Percentiles rank a stretch among this genome's conserved stretches.
Evolutionary conservation across 2,329 filamentous ascomycete species (phyloP).

Genomic region (Dichotomopilus funicola): DNA sequence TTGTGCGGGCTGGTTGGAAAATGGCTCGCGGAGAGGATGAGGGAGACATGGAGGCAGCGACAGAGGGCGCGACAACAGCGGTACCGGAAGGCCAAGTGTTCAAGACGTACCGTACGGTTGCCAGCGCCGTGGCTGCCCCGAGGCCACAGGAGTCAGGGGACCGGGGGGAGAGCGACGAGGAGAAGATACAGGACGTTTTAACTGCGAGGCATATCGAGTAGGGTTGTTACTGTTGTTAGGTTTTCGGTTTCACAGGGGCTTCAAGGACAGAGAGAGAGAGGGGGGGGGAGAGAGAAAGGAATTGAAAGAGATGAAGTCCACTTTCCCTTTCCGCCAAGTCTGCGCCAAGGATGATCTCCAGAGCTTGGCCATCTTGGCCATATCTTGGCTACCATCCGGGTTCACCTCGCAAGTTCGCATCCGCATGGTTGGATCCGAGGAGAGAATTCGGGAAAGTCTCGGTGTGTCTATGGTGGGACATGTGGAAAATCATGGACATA

Average conservation of each 20-base stretch:
- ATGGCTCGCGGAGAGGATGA: not conserved
- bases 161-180: not conserved
- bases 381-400: too few species aligned
- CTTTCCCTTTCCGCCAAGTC: not conserved
- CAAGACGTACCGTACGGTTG: not conserved
- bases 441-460: not conserved
- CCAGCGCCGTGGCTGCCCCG: not conserved
- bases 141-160: not conserved
- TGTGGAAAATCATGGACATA: not conserved
- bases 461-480: not conserved
- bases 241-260: not conserved
- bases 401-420: too few species aligned
- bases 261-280: not conserved
- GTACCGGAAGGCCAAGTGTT: not conserved
- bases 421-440: too few species aligned
- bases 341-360: not conserved
- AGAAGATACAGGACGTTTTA: not conserved
- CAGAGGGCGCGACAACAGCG: slow-evolving; percentile 23
- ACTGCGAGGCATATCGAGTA: not conserved
- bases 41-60: not conserved
- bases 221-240: not conserved
- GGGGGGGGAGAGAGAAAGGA: not conserved
- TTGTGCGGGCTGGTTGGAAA: slow-evolving; percentile 32
- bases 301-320: not conserved
- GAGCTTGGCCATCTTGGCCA: too few species aligned